Evolutionary conservation across 1,139 yeast species (phyloP).

Genomic region (Lodderomyces pseudojiufengensis): DNA sequence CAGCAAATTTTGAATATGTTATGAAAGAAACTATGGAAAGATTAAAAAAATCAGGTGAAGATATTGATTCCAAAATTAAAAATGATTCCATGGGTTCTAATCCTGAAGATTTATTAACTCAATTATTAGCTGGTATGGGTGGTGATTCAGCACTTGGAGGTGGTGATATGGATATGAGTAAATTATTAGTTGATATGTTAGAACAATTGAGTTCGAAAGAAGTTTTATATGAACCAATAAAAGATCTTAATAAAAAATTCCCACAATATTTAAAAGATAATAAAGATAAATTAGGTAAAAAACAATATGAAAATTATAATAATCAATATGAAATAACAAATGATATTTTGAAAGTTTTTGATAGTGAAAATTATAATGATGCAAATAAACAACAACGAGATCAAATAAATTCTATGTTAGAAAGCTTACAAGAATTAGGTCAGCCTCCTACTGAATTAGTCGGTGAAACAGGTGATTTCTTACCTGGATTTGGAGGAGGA

Average conservation of each 20-base stretch:
- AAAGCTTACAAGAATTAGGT: slow-evolving; percentile 74
- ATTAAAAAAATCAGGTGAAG: slow-evolving; percentile 64
- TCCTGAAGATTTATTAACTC: slow-evolving; percentile 62
- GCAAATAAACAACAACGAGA: slow-evolving; percentile 49
- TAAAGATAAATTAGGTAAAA: slow-evolving; percentile 40
- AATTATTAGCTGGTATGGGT: slow-evolving; percentile 46
- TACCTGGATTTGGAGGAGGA: slow-evolving; percentile 27
- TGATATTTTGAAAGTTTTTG: slow-evolving; percentile 56
- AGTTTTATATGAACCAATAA: slow-evolving; percentile 84
- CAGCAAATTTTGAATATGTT: slow-evolving; percentile 63
- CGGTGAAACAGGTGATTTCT: slow-evolving; percentile 58
- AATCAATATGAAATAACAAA: slow-evolving; percentile 53
- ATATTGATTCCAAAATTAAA: slow-evolving; percentile 59
- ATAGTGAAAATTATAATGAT: slow-evolving; percentile 51
- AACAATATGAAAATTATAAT: slow-evolving; percentile 48
- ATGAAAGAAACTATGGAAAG: slow-evolving; percentile 81
- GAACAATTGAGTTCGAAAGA: slow-evolving; percentile 83
- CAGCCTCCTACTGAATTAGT: slow-evolving; percentile 83
- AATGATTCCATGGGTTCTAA: slow-evolving; percentile 42
- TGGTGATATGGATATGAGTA: slow-evolving; percentile 55
- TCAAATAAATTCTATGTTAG: slow-evolving; percentile 54
- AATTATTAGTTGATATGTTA: slow-evolving; percentile 71
- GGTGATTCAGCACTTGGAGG: slow-evolving; percentile 35
- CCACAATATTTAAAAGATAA: slow-evolving; percentile 59
- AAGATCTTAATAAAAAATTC: slow-evolving; percentile 69